Conservation (phyloP, 169 alveolate species). For the Theileria annulata region DNA sequence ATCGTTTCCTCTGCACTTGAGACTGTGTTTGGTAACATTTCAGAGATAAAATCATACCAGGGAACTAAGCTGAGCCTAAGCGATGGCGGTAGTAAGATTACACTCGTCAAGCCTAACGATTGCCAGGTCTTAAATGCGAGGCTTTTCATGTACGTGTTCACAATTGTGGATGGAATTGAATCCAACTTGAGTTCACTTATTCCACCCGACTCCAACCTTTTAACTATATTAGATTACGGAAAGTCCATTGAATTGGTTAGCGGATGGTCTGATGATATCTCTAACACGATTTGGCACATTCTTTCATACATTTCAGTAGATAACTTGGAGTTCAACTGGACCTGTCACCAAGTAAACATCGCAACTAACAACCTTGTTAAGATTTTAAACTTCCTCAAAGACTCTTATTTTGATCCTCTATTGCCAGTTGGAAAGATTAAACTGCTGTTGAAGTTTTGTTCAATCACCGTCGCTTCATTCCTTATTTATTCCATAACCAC, state of each 20-base stretch:
- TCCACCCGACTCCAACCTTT: conserved; percentile 28
- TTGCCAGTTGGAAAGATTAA: conserved; percentile 3
- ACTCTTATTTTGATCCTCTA: conserved; percentile 54
- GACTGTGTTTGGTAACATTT: conserved; percentile 13
- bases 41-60: conserved; percentile 4
- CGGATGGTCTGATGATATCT: conserved; percentile 60
- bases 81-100: conserved; percentile 63
- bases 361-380: conserved; percentile 48
- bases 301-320: conserved; percentile 52
- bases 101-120: conserved; percentile 53
- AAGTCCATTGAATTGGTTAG: conserved; percentile 10
- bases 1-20: conserved; percentile 55
- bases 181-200: conserved; percentile 15
- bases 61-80: conserved; percentile 41
- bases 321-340: conserved; percentile 55
- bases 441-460: conserved; percentile 19
- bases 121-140: conserved; percentile 40
- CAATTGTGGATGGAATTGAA: conserved; percentile 37
- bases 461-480: conserved; percentile 44
- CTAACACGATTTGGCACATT: conserved; percentile 59
- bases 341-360: conserved; percentile 42
- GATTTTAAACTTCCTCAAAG: conserved; percentile 55
- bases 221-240: conserved; percentile 21
- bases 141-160: conserved; percentile 7
- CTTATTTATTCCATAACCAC: conserved; percentile 50